phyloP scores from a whole-genome alignment of 176 grass and related monocot genomes.

The Tillandsia leiboldiana region DNA sequence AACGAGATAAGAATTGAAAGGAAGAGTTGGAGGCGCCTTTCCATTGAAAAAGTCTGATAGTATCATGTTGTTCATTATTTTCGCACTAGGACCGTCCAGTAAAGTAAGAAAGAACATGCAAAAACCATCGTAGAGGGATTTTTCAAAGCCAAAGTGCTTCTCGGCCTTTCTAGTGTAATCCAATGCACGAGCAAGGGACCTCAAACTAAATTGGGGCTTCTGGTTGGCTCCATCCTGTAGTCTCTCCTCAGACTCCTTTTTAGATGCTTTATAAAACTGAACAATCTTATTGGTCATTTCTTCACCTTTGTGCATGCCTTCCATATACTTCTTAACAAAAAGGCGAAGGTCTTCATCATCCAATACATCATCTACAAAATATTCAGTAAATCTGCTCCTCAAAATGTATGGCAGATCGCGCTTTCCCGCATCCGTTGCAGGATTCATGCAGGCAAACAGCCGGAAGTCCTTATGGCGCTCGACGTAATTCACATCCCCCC shows the following conservation, averaged over 20 bases:
- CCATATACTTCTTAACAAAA: conserved; percentile 80
- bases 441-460: conserved; percentile 97
- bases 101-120: conserved; percentile 98
- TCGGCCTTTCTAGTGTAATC: conserved; percentile 51
- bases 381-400: conserved; percentile 92
- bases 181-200: conserved; percentile 78
- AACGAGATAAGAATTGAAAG: conserved; percentile 47
- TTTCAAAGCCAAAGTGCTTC: conserved; percentile 61
- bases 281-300: conserved; percentile 53
- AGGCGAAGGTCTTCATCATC: conserved; percentile 71
- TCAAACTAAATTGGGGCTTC: conserved; percentile 91
- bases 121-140: conserved; percentile 94
- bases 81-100: conserved; percentile 71
- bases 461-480: conserved; percentile 69
- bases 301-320: conserved; percentile 29
- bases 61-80: conserved; percentile 66
- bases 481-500: conserved; percentile 79
- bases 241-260: conserved; percentile 65
- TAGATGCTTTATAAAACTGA: conserved; percentile 74
- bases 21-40: conserved; percentile 35
- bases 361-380: conserved; percentile 88
- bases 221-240: conserved; percentile 93
- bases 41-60: conserved; percentile 42
- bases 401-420: conserved; percentile 72
- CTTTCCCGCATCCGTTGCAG: conserved; percentile 92